Evolutionary conservation across 2,329 filamentous ascomycete species (phyloP).

Genomic region (Diaporthe caulivora): DNA sequence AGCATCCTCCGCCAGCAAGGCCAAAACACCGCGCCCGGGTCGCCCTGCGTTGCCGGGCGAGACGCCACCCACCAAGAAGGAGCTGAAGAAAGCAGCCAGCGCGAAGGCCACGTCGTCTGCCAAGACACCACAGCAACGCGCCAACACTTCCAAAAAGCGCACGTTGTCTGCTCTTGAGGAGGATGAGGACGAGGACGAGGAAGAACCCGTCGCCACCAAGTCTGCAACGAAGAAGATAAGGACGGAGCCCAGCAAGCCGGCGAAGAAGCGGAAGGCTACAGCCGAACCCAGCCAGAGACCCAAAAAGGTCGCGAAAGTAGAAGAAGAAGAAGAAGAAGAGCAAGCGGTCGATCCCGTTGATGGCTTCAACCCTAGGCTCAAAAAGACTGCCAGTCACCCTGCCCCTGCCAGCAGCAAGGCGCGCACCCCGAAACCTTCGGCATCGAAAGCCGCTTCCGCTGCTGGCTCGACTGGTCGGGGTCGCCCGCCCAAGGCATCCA

Average conservation of each 20-base stretch:
- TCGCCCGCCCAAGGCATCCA: too few relatives aligned
- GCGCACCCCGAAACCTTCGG: conserved; percentile 30
- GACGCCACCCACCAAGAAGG: background rate
- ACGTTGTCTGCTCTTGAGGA: conserved; percentile 57
- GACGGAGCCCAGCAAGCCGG: background rate
- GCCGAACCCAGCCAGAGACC: background rate
- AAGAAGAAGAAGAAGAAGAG: background rate
- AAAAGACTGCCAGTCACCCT: conserved; percentile 22
- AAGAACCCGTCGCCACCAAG: background rate
- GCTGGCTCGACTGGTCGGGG: conserved; percentile 27
- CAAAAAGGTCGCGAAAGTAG: background rate
- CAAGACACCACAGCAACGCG: conserved; percentile 42
- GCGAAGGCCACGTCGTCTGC: conserved; percentile 40
- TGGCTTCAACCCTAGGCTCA: background rate
- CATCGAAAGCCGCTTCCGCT: conserved; percentile 45
- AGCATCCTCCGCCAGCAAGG: conserved; percentile 8
- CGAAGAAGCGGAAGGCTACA: conserved; percentile 24
- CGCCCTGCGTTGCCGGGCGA: background rate
- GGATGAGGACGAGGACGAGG: conserved; percentile 4
- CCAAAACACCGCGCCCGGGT: conserved; percentile 37
- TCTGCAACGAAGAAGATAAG: conserved; percentile 16
- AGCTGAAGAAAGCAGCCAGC: background rate
- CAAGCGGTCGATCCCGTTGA: background rate
- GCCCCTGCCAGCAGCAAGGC: conserved; percentile 36
- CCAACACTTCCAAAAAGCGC: conserved; percentile 52